A percentile compares a stretch with the other conserved stretches of the same genome.
Evolutionary conservation across 2,329 filamentous ascomycete genomes (phyloP).

Genomic region (Malbranchea zuffiana): DNA sequence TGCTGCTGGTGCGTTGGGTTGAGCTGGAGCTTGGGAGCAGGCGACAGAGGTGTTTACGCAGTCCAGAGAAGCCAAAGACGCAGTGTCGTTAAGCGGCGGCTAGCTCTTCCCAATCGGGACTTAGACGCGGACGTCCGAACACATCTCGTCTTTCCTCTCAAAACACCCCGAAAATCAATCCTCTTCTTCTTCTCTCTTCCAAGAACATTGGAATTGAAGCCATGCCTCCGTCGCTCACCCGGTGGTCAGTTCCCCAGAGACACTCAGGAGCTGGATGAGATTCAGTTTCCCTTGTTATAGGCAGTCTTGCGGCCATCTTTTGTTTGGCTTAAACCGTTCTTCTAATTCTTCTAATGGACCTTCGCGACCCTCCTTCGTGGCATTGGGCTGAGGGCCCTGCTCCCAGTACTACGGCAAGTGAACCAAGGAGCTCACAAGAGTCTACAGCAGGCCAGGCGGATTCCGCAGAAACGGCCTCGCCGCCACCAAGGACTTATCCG

Average conservation of each 20-base stretch:
- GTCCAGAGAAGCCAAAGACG: slow-evolving; percentile 17
- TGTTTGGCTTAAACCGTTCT: no score
- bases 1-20: slow-evolving; percentile 5
- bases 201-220: no score
- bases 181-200: slow-evolving; percentile 14
- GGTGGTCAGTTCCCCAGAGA: slow-evolving; percentile 3
- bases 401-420: neutral
- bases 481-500: slow-evolving; percentile 45
- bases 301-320: no score
- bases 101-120: slow-evolving; percentile 13
- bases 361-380: slow-evolving; percentile 11
- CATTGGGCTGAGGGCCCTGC: slow-evolving; percentile 16
- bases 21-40: slow-evolving; percentile 14
- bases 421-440: neutral
- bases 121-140: no score
- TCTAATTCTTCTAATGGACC: slow-evolving; percentile 7
- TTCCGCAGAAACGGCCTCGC: neutral
- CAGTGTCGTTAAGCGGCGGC: no score
- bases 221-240: slow-evolving; percentile 3
- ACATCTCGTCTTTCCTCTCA: slow-evolving; percentile 2
- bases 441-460: slow-evolving; percentile 1
- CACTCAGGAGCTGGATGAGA: slow-evolving; percentile 8
- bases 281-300: neutral
- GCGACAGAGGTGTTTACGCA: slow-evolving; percentile 28
- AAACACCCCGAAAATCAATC: slow-evolving; percentile 6